Evolutionary conservation across 495 filamentous ascomycete species (phyloP).

Genomic region (Xylaria bambusicola): DNA sequence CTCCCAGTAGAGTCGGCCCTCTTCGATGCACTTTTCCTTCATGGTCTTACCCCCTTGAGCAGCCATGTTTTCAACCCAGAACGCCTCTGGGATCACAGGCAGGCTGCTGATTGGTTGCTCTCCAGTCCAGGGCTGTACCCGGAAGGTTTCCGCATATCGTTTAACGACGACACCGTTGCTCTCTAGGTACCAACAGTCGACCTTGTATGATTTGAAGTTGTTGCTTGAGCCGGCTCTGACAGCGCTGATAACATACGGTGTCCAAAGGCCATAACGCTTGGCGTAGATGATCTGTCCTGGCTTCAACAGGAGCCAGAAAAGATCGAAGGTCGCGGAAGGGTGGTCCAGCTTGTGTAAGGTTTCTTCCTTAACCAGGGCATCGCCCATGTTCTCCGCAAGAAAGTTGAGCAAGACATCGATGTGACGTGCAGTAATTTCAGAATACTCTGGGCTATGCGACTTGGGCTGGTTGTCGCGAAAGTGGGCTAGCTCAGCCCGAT

Average conservation of each 20-base stretch:
- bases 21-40: constrained; percentile 27
- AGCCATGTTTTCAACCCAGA: constrained; percentile 25
- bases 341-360: constrained; percentile 22
- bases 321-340: constrained; percentile 34
- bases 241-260: constrained; percentile 27
- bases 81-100: constrained; percentile 32
- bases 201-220: constrained; percentile 17
- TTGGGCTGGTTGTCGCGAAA: constrained; percentile 35
- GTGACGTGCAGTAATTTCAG: constrained; percentile 28
- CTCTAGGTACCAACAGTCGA: constrained; percentile 31
- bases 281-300: constrained; percentile 35
- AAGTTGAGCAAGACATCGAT: constrained; percentile 36
- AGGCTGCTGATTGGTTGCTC: constrained; percentile 30
- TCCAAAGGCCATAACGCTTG: constrained; percentile 26
- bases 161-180: constrained; percentile 21
- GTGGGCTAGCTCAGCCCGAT: constrained; percentile 27
- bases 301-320: constrained; percentile 40
- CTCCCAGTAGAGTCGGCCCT: constrained; percentile 38
- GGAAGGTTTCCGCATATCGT: constrained; percentile 26
- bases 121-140: constrained; percentile 28
- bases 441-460: constrained; percentile 29
- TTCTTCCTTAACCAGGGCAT: constrained; percentile 26
- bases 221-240: constrained; percentile 14
- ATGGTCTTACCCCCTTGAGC: constrained; percentile 16
- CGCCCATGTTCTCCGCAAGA: constrained; percentile 21